These are phyloP conservation scores for Eutrema heterophyllum DNA, from an alignment of 345 rosid species.

Conservation along the genomic window DNA sequence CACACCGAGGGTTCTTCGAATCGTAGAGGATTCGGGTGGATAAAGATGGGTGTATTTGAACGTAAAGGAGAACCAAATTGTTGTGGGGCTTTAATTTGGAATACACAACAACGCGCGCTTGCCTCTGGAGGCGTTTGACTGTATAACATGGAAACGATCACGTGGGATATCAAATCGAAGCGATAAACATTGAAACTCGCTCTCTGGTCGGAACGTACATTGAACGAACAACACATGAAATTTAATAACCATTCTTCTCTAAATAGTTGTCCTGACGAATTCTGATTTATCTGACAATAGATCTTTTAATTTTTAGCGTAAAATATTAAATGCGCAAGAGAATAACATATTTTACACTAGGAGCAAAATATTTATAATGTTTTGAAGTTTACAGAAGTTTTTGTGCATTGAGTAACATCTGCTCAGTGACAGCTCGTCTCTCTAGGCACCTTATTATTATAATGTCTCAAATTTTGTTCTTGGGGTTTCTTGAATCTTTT, in stretches of 20 bases:
- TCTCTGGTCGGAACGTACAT: slow-evolving; percentile 26
- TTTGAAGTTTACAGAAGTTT: slow-evolving; percentile 9
- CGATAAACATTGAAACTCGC: slow-evolving; percentile 30
- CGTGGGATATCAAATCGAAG: slow-evolving; percentile 33
- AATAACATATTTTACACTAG: not conserved
- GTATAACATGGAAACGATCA: slow-evolving; percentile 15
- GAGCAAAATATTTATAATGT: not conserved
- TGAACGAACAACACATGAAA: slow-evolving; percentile 22
- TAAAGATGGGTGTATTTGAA: not conserved
- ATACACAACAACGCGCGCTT: not conserved
- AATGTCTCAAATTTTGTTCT: not conserved
- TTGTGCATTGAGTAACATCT: slow-evolving; percentile 24
- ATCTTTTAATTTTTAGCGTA: not conserved
- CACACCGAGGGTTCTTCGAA: not conserved
- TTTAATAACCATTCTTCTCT: slow-evolving; percentile 9
- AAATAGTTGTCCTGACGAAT: not conserved
- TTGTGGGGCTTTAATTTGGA: not conserved
- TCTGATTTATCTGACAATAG: not conserved
- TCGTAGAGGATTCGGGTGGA: not conserved
- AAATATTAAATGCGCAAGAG: not conserved
- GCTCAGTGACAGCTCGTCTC: slow-evolving; percentile 29
- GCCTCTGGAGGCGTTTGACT: slow-evolving; percentile 20
- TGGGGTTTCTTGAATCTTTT: slow-evolving; percentile 1
- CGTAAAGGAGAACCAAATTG: not conserved
- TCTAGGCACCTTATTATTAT: slow-evolving; percentile 14